Evolutionary conservation across 805 yeast species (phyloP).

Genomic region (Cyberlindnera lachancei): DNA sequence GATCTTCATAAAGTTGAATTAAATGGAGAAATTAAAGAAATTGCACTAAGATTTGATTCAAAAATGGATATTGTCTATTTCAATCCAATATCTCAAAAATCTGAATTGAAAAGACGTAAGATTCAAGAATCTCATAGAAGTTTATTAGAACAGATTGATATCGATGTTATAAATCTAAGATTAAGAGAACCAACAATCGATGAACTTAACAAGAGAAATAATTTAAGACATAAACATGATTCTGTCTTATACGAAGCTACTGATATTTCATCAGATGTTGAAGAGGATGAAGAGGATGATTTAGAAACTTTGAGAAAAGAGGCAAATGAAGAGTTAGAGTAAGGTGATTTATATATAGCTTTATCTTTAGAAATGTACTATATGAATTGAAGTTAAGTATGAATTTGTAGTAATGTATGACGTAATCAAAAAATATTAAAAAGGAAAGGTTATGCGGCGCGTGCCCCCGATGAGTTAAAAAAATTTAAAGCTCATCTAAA

Average conservation of each 20-base stretch:
- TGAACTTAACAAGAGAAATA: constrained; percentile 64
- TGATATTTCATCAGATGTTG: constrained; percentile 30
- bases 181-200: constrained; percentile 67
- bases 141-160: constrained; percentile 46
- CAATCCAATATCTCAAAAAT: constrained; percentile 68
- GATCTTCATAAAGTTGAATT: constrained; percentile 48
- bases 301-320: constrained; percentile 11
- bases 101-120: constrained; percentile 81
- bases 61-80: constrained; percentile 59
- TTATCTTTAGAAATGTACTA: too few relatives aligned
- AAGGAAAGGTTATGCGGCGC: background rate
- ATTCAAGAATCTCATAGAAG: constrained; percentile 44
- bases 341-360: too few relatives aligned
- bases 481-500: too few relatives aligned
- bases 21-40: constrained; percentile 35
- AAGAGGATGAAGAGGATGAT: constrained; percentile 22
- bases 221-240: constrained; percentile 59
- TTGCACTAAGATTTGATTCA: constrained; percentile 53
- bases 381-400: too few relatives aligned
- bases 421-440: background rate
- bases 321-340: background rate
- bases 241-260: constrained; percentile 69
- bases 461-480: constrained; percentile 4
- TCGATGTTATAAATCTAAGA: constrained; percentile 53
- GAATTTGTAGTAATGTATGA: too few relatives aligned